Conservation (phyloP, 2,329 filamentous ascomycete genomes). For the Apiospora aurea region DNA sequence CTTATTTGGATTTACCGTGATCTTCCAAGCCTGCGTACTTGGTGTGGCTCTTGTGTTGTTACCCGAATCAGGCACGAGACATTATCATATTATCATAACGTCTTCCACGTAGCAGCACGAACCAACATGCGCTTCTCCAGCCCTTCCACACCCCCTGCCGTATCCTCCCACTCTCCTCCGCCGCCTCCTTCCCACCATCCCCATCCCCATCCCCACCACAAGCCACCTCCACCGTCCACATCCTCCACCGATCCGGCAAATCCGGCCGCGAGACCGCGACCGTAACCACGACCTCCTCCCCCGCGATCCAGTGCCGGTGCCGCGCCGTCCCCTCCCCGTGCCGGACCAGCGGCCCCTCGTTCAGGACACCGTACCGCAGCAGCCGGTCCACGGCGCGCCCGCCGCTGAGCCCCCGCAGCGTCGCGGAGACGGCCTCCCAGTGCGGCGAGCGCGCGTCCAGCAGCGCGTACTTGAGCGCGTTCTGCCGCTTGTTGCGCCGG, state of each 20-base stretch:
- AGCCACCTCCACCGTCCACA: background rate
- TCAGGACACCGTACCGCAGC: conserved; percentile 18
- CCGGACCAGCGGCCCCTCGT: background rate
- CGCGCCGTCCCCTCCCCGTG: background rate
- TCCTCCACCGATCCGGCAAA: background rate
- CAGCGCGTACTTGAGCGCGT: conserved; percentile 11
- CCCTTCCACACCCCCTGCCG: too few relatives aligned
- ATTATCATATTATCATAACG: too few relatives aligned
- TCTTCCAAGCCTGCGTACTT: too few relatives aligned
- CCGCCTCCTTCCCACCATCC: background rate
- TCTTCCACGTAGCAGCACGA: background rate
- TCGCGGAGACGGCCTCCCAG: background rate
- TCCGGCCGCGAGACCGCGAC: background rate
- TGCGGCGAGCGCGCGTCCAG: conserved; percentile 6
- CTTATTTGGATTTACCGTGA: too few relatives aligned
- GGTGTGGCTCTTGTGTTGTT: too few relatives aligned
- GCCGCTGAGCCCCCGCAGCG: background rate
- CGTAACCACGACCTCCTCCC: conserved; percentile 3
- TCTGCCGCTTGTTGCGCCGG: background rate
- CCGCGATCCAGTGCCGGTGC: background rate
- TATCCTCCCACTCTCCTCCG: background rate
- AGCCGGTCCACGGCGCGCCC: conserved; percentile 9
- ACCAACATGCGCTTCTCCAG: background rate
- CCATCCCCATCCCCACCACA: background rate
- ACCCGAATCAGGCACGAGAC: too few relatives aligned